Evolutionary conservation across 306 rosid genomes (phyloP).

Genomic region (Gynostemma pentaphyllum): DNA sequence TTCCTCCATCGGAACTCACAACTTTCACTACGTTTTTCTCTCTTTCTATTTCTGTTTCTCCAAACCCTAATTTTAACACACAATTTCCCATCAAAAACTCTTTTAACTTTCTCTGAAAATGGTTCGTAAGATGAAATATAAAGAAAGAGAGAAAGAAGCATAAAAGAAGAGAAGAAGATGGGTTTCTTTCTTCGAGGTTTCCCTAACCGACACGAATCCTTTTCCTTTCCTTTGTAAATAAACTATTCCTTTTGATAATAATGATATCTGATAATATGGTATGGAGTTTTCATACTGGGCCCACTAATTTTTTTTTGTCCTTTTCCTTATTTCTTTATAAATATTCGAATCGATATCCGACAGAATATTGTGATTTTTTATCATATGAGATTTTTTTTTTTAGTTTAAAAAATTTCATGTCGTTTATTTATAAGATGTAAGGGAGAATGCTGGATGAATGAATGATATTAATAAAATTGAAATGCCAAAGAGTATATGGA

Average conservation of each 20-base stretch:
- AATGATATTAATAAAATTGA: not conserved
- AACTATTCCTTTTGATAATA: conserved; percentile 1
- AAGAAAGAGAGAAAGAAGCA: not conserved
- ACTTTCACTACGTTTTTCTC: conserved; percentile 37
- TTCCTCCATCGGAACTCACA: conserved; percentile 51
- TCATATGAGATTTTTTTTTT: not conserved
- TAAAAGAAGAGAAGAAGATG: not conserved
- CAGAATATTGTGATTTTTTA: not conserved
- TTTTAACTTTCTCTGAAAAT: not conserved
- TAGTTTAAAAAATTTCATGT: not conserved
- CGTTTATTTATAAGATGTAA: not conserved
- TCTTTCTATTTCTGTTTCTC: not conserved
- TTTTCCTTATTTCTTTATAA: not conserved
- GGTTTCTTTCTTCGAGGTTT: conserved; percentile 23
- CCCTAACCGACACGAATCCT: conserved; percentile 51
- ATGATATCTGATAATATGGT: not conserved
- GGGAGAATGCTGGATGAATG: too few relatives aligned
- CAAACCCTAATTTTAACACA: conserved; percentile 40
- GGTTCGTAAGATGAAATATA: not conserved
- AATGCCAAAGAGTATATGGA: not conserved
- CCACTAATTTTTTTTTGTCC: not conserved
- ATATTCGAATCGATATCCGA: not conserved
- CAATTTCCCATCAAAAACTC: conserved; percentile 54
- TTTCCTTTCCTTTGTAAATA: conserved; percentile 22
- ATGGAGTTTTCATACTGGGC: conserved; percentile 10